phyloP scores from a whole-genome alignment of 2,329 filamentous ascomycete species.

The Penicillium sclerotiorum region DNA sequence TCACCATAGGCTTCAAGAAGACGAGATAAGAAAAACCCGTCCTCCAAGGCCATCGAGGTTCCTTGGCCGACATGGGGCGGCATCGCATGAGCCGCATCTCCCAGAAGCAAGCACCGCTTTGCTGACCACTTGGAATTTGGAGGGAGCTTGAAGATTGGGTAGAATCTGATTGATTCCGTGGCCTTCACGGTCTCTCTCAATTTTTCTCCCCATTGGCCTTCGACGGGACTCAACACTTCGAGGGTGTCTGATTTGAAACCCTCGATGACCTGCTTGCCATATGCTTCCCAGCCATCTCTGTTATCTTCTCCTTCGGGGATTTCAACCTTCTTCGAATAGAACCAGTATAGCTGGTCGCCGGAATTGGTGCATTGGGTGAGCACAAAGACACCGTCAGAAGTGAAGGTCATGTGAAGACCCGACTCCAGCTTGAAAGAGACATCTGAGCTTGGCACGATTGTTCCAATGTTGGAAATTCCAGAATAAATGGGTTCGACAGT shows the following conservation, averaged over 20 bases:
- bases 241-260: neutral
- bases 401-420: neutral
- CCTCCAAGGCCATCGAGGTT: neutral
- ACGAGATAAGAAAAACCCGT: neutral
- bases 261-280: neutral
- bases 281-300: neutral
- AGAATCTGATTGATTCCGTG: neutral
- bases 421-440: neutral
- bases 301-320: neutral
- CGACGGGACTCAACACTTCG: neutral
- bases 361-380: neutral
- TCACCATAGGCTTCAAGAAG: conserved; percentile 62
- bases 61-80: neutral
- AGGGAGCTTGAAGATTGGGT: neutral
- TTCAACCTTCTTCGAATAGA: neutral
- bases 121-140: neutral
- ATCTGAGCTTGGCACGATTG: neutral
- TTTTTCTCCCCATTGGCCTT: neutral
- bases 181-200: neutral
- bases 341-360: neutral
- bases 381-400: neutral
- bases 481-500: neutral
- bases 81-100: neutral
- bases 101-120: neutral
- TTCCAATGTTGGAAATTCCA: neutral